Percentiles rank a stretch among this genome's conserved stretches.
Evolutionary conservation across 2,329 filamentous ascomycete genomes (phyloP).

Genomic region (Hypoxylon sp.): DNA sequence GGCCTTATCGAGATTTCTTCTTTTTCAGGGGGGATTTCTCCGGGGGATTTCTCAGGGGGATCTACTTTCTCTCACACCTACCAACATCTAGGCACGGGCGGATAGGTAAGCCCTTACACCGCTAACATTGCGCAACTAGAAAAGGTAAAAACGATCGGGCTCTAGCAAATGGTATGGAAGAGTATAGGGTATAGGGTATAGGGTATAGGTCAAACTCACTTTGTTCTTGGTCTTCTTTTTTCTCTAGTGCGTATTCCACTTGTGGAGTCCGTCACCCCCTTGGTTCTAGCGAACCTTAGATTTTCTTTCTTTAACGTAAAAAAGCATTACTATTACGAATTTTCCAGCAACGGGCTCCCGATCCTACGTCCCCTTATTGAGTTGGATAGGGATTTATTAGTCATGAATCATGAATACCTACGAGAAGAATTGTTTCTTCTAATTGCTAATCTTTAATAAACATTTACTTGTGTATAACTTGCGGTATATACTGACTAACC

Average conservation of each 20-base stretch:
- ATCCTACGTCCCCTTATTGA: neutral
- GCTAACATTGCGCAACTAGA: slow-evolving; percentile 14
- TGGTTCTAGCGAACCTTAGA: slow-evolving; percentile 40
- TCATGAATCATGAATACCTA: neutral
- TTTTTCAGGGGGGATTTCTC: no score
- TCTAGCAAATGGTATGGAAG: neutral
- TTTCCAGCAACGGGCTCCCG: neutral
- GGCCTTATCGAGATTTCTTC: slow-evolving; percentile 11
- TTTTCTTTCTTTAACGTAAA: slow-evolving; percentile 38
- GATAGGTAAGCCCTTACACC: slow-evolving; percentile 26
- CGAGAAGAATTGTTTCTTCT: neutral
- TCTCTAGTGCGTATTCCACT: slow-evolving; percentile 26
- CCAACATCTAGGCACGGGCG: neutral
- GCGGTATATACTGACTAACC: neutral
- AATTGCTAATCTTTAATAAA: neutral
- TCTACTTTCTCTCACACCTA: slow-evolving; percentile 6
- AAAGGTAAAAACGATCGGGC: slow-evolving; percentile 18
- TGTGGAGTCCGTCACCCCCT: slow-evolving; percentile 36
- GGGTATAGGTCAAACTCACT: neutral
- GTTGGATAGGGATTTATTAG: neutral
- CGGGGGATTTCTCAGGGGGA: slow-evolving; percentile 2
- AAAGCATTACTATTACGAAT: slow-evolving; percentile 12
- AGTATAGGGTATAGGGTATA: no score
- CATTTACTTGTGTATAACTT: neutral
- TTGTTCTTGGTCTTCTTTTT: slow-evolving; percentile 2